phyloP scores from a whole-genome alignment of 2,329 filamentous ascomycete genomes.

The Ilyonectria sp. region DNA sequence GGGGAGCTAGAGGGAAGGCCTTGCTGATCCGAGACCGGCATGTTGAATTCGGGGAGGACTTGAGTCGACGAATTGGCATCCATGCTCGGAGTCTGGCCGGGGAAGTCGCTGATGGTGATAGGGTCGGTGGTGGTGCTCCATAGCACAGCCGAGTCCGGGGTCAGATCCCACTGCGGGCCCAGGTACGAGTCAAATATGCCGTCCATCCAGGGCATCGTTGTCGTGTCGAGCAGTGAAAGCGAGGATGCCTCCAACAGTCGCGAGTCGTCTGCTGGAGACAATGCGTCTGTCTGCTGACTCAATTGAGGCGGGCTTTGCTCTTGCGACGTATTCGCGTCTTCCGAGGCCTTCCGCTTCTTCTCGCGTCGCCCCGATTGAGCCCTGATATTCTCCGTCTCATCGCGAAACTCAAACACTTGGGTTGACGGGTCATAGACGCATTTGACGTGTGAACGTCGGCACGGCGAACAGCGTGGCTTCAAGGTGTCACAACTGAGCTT shows the following conservation, averaged over 20 bases:
- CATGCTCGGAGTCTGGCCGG: not conserved
- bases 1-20: not conserved
- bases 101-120: not conserved
- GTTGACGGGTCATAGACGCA: not conserved
- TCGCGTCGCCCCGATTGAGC: not conserved
- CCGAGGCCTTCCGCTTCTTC: not conserved
- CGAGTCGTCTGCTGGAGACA: not conserved
- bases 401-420: conserved; percentile 4
- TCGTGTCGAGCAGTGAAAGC: not conserved
- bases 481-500: not conserved
- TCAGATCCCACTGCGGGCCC: not conserved
- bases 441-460: conserved; percentile 4
- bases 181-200: not conserved
- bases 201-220: not conserved
- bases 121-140: not conserved
- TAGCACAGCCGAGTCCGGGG: not conserved
- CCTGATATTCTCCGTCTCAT: conserved; percentile 3
- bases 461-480: not conserved
- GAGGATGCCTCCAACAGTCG: not conserved
- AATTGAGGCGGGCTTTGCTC: not conserved
- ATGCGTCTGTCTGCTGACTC: not conserved
- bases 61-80: not conserved
- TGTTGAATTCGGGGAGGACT: not conserved
- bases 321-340: not conserved
- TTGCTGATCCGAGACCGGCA: not conserved